Base-by-base conservation (phyloP, 345 rosid species). In the Euclidium syriacum region DNA sequence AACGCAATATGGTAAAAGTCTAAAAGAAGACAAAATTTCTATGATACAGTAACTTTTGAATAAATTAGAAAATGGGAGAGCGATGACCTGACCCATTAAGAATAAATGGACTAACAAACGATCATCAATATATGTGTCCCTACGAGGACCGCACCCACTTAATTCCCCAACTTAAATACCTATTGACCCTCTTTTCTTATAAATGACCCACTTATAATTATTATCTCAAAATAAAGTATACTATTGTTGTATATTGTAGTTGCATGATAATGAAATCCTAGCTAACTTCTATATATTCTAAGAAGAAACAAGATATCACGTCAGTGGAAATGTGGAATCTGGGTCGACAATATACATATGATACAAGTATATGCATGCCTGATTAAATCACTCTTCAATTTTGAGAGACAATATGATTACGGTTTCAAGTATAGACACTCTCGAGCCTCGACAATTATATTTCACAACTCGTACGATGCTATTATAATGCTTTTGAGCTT, bases 111-210 rank as follows among this genome's bases (percentile, higher is more conserved):
- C n/a, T 32, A 68, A 52, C 46, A 59, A 64, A 68, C 18, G 54
- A 52, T 60, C 67, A 68, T 68, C 48, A 52, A 68, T 68, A 22
- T 36, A 52, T 43, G 62, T 68, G 73, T 60, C 73, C 73, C 67
- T 26, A 60, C 67, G 54, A 69, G 73, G 73, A 69, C 73, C 67
- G 73, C 67, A 69, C 55, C 73, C 48, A 69, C 73, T 69, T 68
- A 58, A 51, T 40, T 58, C 52, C 59, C 22, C 50, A 58, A 68
- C 66, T 68, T 69, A 53, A 52, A 60, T 42, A 61, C 49, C 56
- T 61, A 42, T 52, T 68, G 67, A 68, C 73, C 73, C 12, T 10
- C 19, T 60, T 60, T 52, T 49, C 36, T 51, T 59, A 29, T 52
- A 24, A n/a, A 24, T 44, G 53, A 51, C 66, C 66, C 35, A 59